Percentiles rank a stretch among this genome's conserved stretches.
phyloP scores from a whole-genome alignment of 345 rosid genomes.

The Hypericum perforatum region DNA sequence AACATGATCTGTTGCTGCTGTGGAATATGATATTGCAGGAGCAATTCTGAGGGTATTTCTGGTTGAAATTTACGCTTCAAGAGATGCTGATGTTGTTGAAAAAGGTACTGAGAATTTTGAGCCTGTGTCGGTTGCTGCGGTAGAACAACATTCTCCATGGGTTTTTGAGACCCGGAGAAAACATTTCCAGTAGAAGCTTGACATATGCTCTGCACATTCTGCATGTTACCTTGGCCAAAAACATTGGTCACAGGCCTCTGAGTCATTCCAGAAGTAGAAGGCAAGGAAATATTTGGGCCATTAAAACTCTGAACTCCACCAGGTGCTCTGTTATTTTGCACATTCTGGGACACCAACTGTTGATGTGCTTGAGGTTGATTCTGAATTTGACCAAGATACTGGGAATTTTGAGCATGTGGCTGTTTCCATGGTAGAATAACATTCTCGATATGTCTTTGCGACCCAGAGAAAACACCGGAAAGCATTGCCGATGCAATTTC shows the following conservation, averaged over 20 bases:
- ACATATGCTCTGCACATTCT: conserved; percentile 50
- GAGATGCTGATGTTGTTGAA: conserved; percentile 58
- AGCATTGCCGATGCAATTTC: too few relatives aligned
- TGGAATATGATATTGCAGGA: conserved; percentile 45
- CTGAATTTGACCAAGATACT: conserved; percentile 42
- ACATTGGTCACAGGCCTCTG: conserved; percentile 40
- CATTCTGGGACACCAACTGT: conserved; percentile 51
- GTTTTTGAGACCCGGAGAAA: conserved; percentile 56
- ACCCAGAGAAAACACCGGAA: conserved; percentile 41
- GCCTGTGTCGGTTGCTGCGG: conserved; percentile 66
- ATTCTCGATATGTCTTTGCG: conserved; percentile 68
- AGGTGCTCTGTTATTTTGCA: conserved; percentile 52
- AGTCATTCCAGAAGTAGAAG: conserved; percentile 44
- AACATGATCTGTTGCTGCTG: conserved; percentile 32
- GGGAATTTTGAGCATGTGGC: conserved; percentile 56
- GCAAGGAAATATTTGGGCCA: conserved; percentile 51
- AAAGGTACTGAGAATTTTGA: conserved; percentile 43
- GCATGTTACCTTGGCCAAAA: conserved; percentile 63
- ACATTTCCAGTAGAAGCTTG: conserved; percentile 54
- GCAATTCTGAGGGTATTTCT: conserved; percentile 60
- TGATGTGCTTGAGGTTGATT: too few relatives aligned
- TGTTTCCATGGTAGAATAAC: conserved; percentile 58
- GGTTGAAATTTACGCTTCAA: conserved; percentile 55
- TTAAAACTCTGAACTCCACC: conserved; percentile 53
- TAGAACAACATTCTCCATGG: conserved; percentile 53